Evolutionary conservation across 129 eudicot species (phyloP).

Genomic region (Escallonia herrerae): DNA sequence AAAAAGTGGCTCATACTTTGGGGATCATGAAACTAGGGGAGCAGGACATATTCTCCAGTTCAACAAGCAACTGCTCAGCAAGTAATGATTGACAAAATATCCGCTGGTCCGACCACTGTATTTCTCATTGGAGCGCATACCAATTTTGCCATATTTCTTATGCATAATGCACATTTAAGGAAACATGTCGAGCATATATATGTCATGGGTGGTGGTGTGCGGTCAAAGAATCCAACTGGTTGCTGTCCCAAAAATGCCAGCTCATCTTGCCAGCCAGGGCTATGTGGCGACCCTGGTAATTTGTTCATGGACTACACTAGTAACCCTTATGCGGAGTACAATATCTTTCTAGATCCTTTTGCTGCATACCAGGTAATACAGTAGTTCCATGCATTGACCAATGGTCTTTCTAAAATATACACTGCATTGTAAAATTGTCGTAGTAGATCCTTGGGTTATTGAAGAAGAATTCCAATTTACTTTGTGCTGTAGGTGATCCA

Average conservation of each 20-base stretch:
- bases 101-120: constrained; percentile 38
- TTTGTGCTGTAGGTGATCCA: constrained; percentile 54
- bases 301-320: constrained; percentile 49
- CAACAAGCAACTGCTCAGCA: constrained; percentile 43
- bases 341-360: constrained; percentile 78
- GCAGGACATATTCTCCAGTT: constrained; percentile 34
- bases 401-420: background rate
- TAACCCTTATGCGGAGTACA: constrained; percentile 89
- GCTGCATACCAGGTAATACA: constrained; percentile 83
- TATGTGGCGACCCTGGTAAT: constrained; percentile 70
- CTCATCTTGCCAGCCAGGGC: constrained; percentile 52
- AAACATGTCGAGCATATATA: constrained; percentile 63
- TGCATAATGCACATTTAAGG: constrained; percentile 68
- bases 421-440: background rate
- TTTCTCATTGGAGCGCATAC: constrained; percentile 33
- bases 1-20: background rate
- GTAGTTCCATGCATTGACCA: background rate
- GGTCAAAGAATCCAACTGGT: constrained; percentile 59
- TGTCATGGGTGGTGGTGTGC: constrained; percentile 84
- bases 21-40: constrained; percentile 24
- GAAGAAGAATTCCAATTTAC: no score
- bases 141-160: constrained; percentile 34
- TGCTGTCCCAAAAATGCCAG: constrained; percentile 52
- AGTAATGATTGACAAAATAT: constrained; percentile 35
- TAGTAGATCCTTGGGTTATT: background rate